Conservation (phyloP, 805 yeast species). For the Groenewaldozyma salmanticensis region DNA sequence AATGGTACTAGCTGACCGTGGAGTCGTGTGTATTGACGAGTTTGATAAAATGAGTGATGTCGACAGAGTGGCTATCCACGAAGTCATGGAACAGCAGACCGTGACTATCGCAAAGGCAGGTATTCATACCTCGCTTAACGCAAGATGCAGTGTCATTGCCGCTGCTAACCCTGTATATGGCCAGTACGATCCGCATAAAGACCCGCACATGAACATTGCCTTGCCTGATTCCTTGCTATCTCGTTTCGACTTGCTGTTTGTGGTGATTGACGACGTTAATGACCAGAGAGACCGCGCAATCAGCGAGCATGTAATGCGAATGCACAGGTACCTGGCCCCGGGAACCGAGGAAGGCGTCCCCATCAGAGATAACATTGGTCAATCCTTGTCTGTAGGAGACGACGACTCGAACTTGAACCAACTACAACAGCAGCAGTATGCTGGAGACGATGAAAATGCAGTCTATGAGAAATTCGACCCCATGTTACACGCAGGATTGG, state of each 20-base stretch:
- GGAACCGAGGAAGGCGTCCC: conserved; percentile 93
- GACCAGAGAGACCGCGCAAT: conserved; percentile 76
- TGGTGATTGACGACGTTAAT: conserved; percentile 90
- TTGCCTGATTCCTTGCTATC: conserved; percentile 92
- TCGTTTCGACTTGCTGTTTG: conserved; percentile 91
- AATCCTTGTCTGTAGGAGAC: conserved; percentile 77
- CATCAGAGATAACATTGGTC: conserved; percentile 61
- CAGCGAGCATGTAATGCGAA: conserved; percentile 88
- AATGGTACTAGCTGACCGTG: conserved; percentile 96
- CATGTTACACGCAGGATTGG: conserved; percentile 71
- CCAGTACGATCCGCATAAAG: conserved; percentile 90
- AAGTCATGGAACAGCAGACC: conserved; percentile 99
- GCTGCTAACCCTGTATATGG: conserved; percentile 98
- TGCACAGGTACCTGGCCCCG: conserved; percentile 82
- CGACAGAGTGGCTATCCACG: conserved; percentile 97
- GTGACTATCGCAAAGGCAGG: conserved; percentile 98
- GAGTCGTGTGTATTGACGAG: conserved; percentile 96
- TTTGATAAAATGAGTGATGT: conserved; percentile 96
- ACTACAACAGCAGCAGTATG: conserved; percentile 27
- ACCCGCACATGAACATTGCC: conserved; percentile 94
- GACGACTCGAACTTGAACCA: conserved; percentile 30
- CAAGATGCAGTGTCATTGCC: conserved; percentile 93
- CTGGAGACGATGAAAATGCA: conserved; percentile 36
- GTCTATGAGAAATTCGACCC: conserved; percentile 83
- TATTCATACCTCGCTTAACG: conserved; percentile 90